Percentiles rank a stretch among this genome's conserved stretches.
phyloP scores from a whole-genome alignment of 1,139 yeast species.

The Komagataea norvegica region DNA sequence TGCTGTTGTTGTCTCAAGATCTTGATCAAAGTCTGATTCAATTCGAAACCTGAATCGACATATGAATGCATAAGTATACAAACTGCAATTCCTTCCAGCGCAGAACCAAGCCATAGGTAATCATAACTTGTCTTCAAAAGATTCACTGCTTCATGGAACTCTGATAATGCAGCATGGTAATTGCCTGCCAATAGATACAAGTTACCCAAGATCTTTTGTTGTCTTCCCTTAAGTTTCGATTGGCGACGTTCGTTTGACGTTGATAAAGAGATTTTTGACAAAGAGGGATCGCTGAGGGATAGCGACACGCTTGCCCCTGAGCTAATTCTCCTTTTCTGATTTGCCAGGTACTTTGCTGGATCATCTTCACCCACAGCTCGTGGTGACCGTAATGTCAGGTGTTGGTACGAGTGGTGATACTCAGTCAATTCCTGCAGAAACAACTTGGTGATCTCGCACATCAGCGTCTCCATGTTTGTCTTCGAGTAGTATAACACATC shows the following conservation, averaged over 20 bases:
- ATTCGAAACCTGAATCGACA: constrained; percentile 52
- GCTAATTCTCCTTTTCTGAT: constrained; percentile 23
- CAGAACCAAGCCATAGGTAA: constrained; percentile 81
- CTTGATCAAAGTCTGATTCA: constrained; percentile 46
- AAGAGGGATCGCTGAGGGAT: constrained; percentile 28
- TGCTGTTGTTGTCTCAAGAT: constrained; percentile 20
- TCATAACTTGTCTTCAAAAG: constrained; percentile 63
- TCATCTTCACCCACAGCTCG: constrained; percentile 45
- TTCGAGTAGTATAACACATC: constrained; percentile 20
- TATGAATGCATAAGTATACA: constrained; percentile 58
- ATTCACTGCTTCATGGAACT: constrained; percentile 67
- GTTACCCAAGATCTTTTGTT: constrained; percentile 69
- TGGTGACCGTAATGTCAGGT: constrained; percentile 70
- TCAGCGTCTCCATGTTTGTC: constrained; percentile 51
- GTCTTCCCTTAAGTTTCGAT: constrained; percentile 63
- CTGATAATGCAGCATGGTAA: constrained; percentile 60
- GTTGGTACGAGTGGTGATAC: constrained; percentile 65
- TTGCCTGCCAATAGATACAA: constrained; percentile 78
- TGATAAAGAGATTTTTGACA: constrained; percentile 25
- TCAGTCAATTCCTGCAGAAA: constrained; percentile 61
- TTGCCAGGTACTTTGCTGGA: constrained; percentile 13
- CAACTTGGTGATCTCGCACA: constrained; percentile 67
- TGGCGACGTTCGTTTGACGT: constrained; percentile 46
- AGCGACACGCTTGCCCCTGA: constrained; percentile 21
- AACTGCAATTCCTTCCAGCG: constrained; percentile 75